phyloP scores from a whole-genome alignment of 129 eudicot genomes.

The Daucus carota region DH1_v3.0 NC_030381.2:25756501-25757000 shows the following conservation, averaged over 20 bases:
- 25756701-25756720: neutral
- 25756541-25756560: neutral
- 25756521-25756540: neutral
- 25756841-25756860: constrained; percentile 77
- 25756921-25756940: constrained; percentile 42
- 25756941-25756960: neutral
- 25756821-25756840: constrained; percentile 71
- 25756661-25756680: neutral
- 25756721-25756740: constrained; percentile 79
- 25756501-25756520: neutral
- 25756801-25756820: constrained; percentile 88
- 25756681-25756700: neutral
- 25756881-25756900: constrained; percentile 87
- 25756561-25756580: neutral
- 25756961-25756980: neutral
- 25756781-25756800: constrained; percentile 69
- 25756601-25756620: neutral
- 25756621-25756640: neutral
- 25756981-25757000: neutral
- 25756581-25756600: neutral
- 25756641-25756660: neutral
- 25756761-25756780: constrained; percentile 80
- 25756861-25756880: constrained; percentile 88
- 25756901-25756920: constrained; percentile 63
- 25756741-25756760: constrained; percentile 99